phyloP scores from a whole-genome alignment of 495 filamentous ascomycete genomes.

The Tuber microsphaerosporum region DNA sequence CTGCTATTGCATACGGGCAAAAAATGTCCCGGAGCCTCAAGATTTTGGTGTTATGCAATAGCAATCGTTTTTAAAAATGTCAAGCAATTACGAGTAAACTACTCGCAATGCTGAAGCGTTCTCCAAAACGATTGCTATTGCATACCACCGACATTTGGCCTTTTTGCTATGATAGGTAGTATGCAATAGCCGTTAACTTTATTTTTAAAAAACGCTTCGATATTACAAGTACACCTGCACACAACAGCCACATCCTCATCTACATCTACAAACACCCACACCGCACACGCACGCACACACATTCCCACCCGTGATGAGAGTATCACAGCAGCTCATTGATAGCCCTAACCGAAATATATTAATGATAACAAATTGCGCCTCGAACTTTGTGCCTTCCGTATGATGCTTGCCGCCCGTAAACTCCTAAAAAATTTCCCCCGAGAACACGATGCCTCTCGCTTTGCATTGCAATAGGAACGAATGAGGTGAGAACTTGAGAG shows the following conservation, averaged over 20 bases:
- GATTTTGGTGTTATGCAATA: no score
- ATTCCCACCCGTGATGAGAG: background rate
- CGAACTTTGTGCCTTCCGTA: conserved; percentile 1
- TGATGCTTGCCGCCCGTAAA: conserved; percentile 5
- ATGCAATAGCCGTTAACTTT: no score
- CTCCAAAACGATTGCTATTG: no score
- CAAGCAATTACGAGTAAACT: no score
- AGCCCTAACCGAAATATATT: background rate
- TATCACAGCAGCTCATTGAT: background rate
- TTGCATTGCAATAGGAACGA: background rate
- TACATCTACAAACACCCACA: background rate
- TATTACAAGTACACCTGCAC: background rate
- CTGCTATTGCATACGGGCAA: no score
- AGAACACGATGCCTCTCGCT: conserved; percentile 2
- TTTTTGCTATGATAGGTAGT: no score
- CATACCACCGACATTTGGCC: no score
- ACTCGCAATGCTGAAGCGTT: no score
- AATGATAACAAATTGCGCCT: conserved; percentile 1
- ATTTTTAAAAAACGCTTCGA: no score
- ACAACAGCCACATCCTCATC: background rate
- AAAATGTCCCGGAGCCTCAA: no score
- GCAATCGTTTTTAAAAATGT: no score
- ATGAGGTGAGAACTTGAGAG: background rate
- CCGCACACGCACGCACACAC: background rate
- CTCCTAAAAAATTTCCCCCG: background rate